Evolutionary conservation across 1,284 basidiomycete species (phyloP), one percentile per base, ranked within the genome.

Genomic region (Cryptococcus wingfieldii): DNA sequence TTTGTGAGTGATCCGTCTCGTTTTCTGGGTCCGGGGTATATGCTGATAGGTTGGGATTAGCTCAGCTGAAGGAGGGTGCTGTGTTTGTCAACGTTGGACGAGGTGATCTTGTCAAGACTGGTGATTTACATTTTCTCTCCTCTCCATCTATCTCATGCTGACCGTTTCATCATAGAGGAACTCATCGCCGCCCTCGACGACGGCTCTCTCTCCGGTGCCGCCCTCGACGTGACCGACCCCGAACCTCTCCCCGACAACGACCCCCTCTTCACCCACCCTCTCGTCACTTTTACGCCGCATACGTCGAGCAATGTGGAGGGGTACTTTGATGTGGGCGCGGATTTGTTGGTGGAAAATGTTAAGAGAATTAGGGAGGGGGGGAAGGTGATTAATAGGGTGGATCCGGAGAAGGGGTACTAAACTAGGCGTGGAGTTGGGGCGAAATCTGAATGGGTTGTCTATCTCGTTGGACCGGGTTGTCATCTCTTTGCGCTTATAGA

Each of bases 61-160:
- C 45, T 4, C 38, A 48, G 6, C 56, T 77, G 19, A 69, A 67
- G 0, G 43, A 70, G 37, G 67, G 61, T 51, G 69, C 68, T 1
- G 48, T 76, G 4, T 71, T 77, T 44, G 56, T 77, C 55, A 77
- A 77, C 58, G 69, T 77, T 41, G 74, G 75, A 9, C 65, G 74
- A 37, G 75, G 75, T 8, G 65, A 70, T 58, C 58, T 77, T 9
- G 60, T 70, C 39, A 42, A 57, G 10, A 68, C 70, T 1, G 67
- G 69, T 68, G 42, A 53, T 58, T 63, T 12, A 53, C 51, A 34
- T 34, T 38, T 1, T 19, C 23, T 9, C 18, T 57, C 64, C 65
- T 71, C 12, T 16, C 3, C 16, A 25, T 25, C 27, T 12, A 46
- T 46, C 10, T 16, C 45, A 46, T 46, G 12, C 23, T 23, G 23